phyloP scores from a whole-genome alignment of 2,329 filamentous ascomycete species.

The Scedosporium apiospermum region DNA sequence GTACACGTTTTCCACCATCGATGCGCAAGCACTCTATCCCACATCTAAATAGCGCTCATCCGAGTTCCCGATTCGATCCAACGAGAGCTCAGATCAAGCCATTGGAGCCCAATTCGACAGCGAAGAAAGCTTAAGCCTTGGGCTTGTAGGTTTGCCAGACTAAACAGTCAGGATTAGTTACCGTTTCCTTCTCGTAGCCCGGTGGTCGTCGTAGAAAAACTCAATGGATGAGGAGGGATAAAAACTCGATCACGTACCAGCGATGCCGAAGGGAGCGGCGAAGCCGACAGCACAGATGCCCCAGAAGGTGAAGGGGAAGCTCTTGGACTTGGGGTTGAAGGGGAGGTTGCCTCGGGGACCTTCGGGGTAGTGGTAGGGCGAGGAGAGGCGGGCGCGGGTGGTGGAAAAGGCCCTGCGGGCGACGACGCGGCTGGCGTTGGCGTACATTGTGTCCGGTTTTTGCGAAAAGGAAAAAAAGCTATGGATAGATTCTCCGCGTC shows the following conservation, averaged over 20 bases:
- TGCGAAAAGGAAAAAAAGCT: background rate
- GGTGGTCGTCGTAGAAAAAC: no score
- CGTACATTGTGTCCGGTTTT: slow-evolving; percentile 59
- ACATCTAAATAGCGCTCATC: background rate
- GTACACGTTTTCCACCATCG: slow-evolving; percentile 4
- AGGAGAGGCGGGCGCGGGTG: slow-evolving; percentile 74
- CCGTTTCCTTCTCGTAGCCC: no score
- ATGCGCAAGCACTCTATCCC: slow-evolving; percentile 1
- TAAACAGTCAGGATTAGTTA: slow-evolving; percentile 16
- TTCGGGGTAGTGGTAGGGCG: slow-evolving; percentile 97
- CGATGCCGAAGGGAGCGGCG: slow-evolving; percentile 53
- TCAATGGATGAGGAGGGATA: background rate
- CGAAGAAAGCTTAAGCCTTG: background rate
- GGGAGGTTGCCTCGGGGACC: slow-evolving; percentile 90
- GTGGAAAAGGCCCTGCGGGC: slow-evolving; percentile 91
- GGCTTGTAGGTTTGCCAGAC: slow-evolving; percentile 41
- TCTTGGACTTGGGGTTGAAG: slow-evolving; percentile 89
- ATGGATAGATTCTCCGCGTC: background rate
- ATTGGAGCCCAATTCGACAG: background rate
- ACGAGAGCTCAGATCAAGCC: background rate
- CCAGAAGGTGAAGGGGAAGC: slow-evolving; percentile 80
- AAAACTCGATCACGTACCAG: slow-evolving; percentile 35
- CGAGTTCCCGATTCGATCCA: background rate
- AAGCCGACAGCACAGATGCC: slow-evolving; percentile 51
- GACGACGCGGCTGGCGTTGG: slow-evolving; percentile 57